These are phyloP conservation scores for Cyclocybe aegerita DNA, from an alignment of 768 basidiomycete genomes.

Conservation along the genomic window DNA sequence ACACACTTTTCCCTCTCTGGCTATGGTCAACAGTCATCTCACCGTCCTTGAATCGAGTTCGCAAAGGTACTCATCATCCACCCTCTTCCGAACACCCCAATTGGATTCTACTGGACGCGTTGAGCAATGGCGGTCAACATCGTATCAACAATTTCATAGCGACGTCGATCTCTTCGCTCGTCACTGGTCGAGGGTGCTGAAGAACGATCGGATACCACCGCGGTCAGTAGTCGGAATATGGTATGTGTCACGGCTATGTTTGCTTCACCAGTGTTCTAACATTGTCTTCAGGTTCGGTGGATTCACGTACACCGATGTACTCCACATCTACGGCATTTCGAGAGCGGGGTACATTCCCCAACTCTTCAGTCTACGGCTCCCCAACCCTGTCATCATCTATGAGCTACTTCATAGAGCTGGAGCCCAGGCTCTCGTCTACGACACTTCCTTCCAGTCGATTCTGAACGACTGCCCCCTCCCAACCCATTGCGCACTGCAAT, in stretches of 20 bases:
- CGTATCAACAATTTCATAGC: conserved; percentile 60
- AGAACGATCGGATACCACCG: conserved; percentile 41
- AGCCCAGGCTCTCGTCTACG: conserved; percentile 65
- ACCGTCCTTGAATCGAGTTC: conserved; percentile 60
- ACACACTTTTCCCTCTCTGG: conserved; percentile 17
- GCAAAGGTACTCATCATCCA: conserved; percentile 42
- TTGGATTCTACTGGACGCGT: conserved; percentile 41
- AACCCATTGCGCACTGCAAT: conserved; percentile 42
- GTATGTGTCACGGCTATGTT: conserved; percentile 38
- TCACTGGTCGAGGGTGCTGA: conserved; percentile 59
- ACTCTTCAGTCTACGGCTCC: conserved; percentile 74
- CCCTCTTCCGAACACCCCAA: conserved; percentile 63
- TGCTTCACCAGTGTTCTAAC: conserved; percentile 12
- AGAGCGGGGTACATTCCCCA: conserved; percentile 79
- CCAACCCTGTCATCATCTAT: conserved; percentile 68
- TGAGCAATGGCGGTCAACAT: conserved; percentile 57
- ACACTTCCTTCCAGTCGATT: conserved; percentile 50
- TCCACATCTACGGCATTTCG: conserved; percentile 74
- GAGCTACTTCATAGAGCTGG: conserved; percentile 65
- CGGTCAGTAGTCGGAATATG: conserved; percentile 72
- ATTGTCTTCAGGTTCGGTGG: conserved; percentile 59
- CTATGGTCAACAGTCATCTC: conserved; percentile 55
- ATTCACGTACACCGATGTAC: conserved; percentile 66
- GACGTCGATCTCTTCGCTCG: conserved; percentile 68
- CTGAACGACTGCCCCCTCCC: conserved; percentile 49